Conservation (phyloP, 1,284 basidiomycete genomes). For the Puccinia hordei region DNA sequence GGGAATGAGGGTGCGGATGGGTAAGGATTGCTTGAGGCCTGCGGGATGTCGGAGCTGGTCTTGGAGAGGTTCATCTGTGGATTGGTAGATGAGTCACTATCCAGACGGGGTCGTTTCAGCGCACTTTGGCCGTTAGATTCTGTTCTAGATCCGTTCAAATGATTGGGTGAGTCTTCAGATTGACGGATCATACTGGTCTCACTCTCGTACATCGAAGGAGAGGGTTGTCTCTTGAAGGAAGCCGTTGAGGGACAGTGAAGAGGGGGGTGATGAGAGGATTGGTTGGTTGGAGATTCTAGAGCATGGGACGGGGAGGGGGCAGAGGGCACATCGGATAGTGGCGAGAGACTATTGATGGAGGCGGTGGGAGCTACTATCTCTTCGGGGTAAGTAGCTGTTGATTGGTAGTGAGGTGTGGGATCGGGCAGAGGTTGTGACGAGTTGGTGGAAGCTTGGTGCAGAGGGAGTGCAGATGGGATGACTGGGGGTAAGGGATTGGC, state of each 20-base stretch:
- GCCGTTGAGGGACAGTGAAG: not conserved
- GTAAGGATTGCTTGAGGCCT: not conserved
- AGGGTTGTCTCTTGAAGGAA: conserved; percentile 12
- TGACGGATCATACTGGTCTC: not conserved
- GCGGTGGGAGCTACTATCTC: not conserved
- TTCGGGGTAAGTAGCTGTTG: not conserved
- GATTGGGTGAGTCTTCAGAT: not conserved
- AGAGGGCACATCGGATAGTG: conserved; percentile 31
- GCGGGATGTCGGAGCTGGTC: not conserved
- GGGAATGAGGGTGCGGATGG: not conserved
- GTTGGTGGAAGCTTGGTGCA: not conserved
- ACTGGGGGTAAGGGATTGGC: not conserved
- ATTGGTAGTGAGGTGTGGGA: too few species aligned
- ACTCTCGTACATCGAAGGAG: conserved; percentile 3
- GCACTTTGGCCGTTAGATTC: not conserved
- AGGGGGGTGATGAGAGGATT: not conserved
- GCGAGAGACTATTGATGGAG: conserved; percentile 27
- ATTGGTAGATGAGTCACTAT: conserved; percentile 3
- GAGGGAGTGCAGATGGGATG: not conserved
- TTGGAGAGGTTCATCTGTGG: conserved; percentile 6
- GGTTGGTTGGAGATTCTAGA: conserved; percentile 3
- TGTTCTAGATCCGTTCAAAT: not conserved
- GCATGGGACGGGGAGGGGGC: conserved; percentile 8
- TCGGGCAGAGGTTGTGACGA: not conserved
- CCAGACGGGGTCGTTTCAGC: conserved; percentile 19